These are phyloP conservation scores for Diaporthe sp. DNA, from an alignment of 2,329 filamentous ascomycete species.

Conservation along the genomic window DNA sequence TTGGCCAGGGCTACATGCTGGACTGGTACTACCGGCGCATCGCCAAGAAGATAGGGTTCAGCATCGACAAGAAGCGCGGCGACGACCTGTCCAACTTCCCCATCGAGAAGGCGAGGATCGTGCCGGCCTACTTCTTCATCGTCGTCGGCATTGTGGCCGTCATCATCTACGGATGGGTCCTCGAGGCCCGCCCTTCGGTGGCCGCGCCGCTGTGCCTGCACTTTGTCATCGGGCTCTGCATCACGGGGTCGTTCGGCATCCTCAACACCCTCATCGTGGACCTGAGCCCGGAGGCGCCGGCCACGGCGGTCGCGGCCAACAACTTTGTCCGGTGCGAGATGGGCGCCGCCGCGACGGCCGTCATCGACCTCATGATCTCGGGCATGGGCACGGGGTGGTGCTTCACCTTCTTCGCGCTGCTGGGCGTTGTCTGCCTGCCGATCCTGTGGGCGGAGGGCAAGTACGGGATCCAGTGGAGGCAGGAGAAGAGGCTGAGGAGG, in stretches of 20 bases:
- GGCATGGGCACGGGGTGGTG: conserved; percentile 70
- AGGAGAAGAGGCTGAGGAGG: conserved; percentile 55
- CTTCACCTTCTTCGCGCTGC: conserved; percentile 67
- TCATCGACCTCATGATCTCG: conserved; percentile 68
- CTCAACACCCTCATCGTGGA: conserved; percentile 74
- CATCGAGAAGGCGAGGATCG: conserved; percentile 65
- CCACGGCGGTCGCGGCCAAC: conserved; percentile 72
- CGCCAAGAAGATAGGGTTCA: conserved; percentile 69
- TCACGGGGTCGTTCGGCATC: conserved; percentile 72
- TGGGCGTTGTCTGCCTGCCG: conserved; percentile 60
- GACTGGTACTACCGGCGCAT: conserved; percentile 79
- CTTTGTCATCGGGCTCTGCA: conserved; percentile 66
- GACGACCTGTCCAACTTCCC: conserved; percentile 63
- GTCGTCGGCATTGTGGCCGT: conserved; percentile 63
- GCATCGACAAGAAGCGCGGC: conserved; percentile 68
- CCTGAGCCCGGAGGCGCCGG: conserved; percentile 68
- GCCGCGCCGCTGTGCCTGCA: conserved; percentile 65
- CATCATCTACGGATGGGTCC: conserved; percentile 67
- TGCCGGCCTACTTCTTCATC: conserved; percentile 65
- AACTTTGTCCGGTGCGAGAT: conserved; percentile 72
- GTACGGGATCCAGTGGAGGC: conserved; percentile 61
- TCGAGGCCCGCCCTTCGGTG: conserved; percentile 61
- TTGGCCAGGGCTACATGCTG: conserved; percentile 66
- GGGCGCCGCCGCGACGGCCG: conserved; percentile 67
- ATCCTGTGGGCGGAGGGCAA: conserved; percentile 60